Evolutionary conservation across 2,329 filamentous ascomycete species (phyloP), one percentile per base, ranked within the genome.

Genomic region (Grosmannia serpens): DNA sequence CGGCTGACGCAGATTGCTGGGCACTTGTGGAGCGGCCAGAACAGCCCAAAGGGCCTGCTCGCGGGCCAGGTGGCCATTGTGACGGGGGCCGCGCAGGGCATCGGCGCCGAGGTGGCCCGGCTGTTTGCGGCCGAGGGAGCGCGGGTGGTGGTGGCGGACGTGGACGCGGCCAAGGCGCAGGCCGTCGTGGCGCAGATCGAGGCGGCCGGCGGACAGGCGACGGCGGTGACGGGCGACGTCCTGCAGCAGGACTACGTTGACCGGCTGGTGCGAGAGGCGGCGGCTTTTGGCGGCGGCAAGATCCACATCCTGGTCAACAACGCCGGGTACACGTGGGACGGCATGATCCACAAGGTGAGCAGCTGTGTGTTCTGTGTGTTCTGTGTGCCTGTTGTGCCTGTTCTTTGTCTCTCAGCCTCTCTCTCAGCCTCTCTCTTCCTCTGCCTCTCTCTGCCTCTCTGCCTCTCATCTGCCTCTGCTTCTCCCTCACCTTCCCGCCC

Each of bases 301-400:
- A 91, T 96, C 62, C 87, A 95, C 71, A 87, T 94, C 69, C 86
- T 95, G 58, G 88, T 95, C 60, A 95, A 95, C 73, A 95, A 95
- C 70, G 91, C 90, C 1, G 90, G 89, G 49, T 95, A 89, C 73
- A 95, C 90, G 1, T 95, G 90, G 89, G 91, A 96, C 70, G 91
- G 87, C 7, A 89, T 95, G 47, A 90, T 95, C 64, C 89, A 95
- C 78, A 95, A 94, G 65, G 67, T 63, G 13, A n/a, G n/a, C n/a
- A n/a, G n/a, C n/a, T n/a, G n/a, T n/a, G n/a, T n/a, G n/a, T n/a
- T n/a, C n/a, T 9, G 56, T 49, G 46, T 7, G 7, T 38, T 3
- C 35, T 38, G 35, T 38, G 4, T 38, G 35, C 11, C 35, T 38
- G 35, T 38, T 10, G 35, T 31, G 29, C 29, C 29, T 31, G 11